Evolutionary conservation across 73 alveolate genomes (phyloP), one percentile per base, ranked within the genome.

Genomic region (Paramecium octaurelia): DNA sequence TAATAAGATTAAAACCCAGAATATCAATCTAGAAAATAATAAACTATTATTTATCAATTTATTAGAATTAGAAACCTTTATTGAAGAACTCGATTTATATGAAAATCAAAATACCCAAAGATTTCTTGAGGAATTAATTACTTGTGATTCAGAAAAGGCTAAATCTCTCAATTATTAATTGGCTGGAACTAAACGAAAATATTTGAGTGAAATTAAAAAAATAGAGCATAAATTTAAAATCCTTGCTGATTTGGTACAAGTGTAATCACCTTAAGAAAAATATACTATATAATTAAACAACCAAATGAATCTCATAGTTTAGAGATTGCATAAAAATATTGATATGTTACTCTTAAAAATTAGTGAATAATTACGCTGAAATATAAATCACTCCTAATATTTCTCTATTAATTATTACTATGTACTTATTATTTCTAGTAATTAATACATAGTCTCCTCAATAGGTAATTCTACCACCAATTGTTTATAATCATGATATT

Each of bases 171-270:
- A 80, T 31, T 80, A 80, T 80, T 23, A 80, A 80, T 48, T 80
- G 44, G 70, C 91, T 44, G 91, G 64, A 24, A 80, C 64, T 11
- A 80, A 80, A 43, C 43, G 57, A 43, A 80, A 80, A 46, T 80
- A 80, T 46, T 80, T 44, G 40, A 34, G 34, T 34, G 87, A 73
- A 40, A 73, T 73, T 73, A 73, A 40, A 73, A 73, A 73, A 40
- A 73, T 73, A 34, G 87, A 73, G 27, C 60, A 73, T 73, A 73
- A 73, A 40, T 73, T 73, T 73, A 23, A 23, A n/a, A 73, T 73
- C 16, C 48, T 64, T 2, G 42, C 84, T 64, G 84, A 64, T 27
- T 12, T 64, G 3, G 24, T 64, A 31, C 18, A 10, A 64, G 6
- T 27, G 4, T 24, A 27, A 64, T 64, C 84, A 21, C 84, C 84